phyloP scores from a whole-genome alignment of 139 green algal genomes.

The Trebouxia sp. region DNA sequence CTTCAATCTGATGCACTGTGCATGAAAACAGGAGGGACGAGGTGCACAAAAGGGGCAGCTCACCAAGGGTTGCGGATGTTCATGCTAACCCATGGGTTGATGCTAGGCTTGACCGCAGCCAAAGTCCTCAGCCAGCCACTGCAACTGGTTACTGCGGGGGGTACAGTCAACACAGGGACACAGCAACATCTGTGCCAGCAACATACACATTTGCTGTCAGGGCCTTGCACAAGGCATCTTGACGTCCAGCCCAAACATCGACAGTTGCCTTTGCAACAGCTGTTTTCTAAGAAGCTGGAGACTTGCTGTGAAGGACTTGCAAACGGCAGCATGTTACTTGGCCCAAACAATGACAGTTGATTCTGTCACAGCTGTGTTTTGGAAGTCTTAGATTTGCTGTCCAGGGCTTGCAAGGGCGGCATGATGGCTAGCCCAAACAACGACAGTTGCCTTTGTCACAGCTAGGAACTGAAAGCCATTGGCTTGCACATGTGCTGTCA shows the following conservation, averaged over 20 bases:
- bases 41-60: constrained; percentile 3
- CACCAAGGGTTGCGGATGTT: too few relatives aligned
- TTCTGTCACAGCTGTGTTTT: neutral
- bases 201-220: neutral
- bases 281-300: neutral
- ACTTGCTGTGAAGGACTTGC: neutral
- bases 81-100: too few relatives aligned
- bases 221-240: constrained; percentile 1
- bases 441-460: too few relatives aligned
- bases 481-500: too few relatives aligned
- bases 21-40: neutral
- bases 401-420: too few relatives aligned
- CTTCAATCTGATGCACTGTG: constrained; percentile 4
- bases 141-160: too few relatives aligned
- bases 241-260: neutral
- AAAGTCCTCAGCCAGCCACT: too few relatives aligned
- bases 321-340: neutral
- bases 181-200: constrained; percentile 10
- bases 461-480: too few relatives aligned
- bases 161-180: too few relatives aligned
- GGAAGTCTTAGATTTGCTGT: too few relatives aligned
- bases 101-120: too few relatives aligned
- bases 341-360: constrained; percentile 1
- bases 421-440: too few relatives aligned
- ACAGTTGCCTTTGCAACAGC: neutral